Percentiles rank a stretch among this genome's conserved stretches.
These are phyloP conservation scores for Metschnikowia amazonensis DNA, from an alignment of 805 yeast genomes.

Conservation along the genomic window DNA sequence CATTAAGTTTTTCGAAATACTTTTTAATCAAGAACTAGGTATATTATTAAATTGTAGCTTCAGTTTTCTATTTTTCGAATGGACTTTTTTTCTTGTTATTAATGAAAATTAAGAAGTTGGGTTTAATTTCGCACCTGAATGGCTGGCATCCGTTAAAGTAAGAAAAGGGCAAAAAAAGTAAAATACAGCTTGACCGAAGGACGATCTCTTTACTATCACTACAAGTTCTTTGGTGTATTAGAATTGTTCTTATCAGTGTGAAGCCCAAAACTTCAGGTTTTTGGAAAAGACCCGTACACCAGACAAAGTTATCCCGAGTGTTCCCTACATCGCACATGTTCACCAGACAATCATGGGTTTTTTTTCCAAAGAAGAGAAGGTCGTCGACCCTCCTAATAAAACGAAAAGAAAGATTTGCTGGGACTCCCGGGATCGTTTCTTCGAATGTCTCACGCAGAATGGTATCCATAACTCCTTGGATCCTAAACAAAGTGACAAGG, in stretches of 20 bases:
- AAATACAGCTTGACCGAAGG: background rate
- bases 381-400: conserved; percentile 52
- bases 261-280: background rate
- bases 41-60: too few relatives aligned
- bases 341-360: conserved; percentile 43
- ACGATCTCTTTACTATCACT: background rate
- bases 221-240: background rate
- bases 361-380: conserved; percentile 37
- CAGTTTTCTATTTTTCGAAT: too few relatives aligned
- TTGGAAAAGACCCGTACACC: conserved; percentile 8
- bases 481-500: conserved; percentile 41
- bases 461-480: conserved; percentile 69
- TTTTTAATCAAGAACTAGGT: too few relatives aligned
- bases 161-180: background rate
- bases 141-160: background rate
- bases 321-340: conserved; percentile 1
- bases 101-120: too few relatives aligned
- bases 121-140: too few relatives aligned
- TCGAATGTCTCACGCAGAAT: conserved; percentile 67
- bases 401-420: conserved; percentile 76
- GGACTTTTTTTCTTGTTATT: too few relatives aligned
- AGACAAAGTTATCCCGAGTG: background rate
- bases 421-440: conserved; percentile 80
- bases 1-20: too few relatives aligned
- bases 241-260: background rate